A percentile compares a stretch with the other conserved stretches of the same genome.
These are phyloP conservation scores for Entomortierella chlamydospora DNA, from an alignment of 192 early-diverging fungal species.

Conservation along the genomic window DNA sequence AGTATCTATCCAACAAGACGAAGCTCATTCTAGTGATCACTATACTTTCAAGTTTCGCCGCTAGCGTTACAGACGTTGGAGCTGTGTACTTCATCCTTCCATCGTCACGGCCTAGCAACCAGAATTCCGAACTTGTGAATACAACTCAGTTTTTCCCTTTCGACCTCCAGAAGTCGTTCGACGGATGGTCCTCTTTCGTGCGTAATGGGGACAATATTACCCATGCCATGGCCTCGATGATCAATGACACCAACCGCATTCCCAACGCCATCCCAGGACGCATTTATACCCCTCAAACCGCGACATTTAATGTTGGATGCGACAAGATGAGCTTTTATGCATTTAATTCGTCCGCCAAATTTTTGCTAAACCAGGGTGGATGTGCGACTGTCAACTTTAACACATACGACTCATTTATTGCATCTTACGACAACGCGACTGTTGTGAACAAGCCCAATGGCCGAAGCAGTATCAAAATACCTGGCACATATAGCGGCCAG, in stretches of 20 bases:
- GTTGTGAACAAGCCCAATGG: neutral
- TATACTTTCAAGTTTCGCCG: neutral
- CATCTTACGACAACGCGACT: neutral
- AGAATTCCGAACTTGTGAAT: neutral
- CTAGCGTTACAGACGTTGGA: neutral
- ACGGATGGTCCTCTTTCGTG: neutral
- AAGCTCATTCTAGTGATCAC: neutral
- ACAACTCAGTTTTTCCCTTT: neutral
- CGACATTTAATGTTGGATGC: neutral
- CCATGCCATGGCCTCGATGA: neutral
- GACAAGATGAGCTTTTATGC: neutral
- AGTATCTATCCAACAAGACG: neutral
- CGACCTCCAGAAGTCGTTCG: neutral
- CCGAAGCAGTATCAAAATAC: neutral
- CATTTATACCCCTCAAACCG: neutral
- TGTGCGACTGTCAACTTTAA: neutral
- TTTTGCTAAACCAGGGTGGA: neutral
- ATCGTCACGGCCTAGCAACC: neutral
- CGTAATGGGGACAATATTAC: neutral
- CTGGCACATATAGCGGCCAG: no score
- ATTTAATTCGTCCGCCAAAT: neutral
- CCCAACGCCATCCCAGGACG: neutral
- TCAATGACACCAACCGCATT: slow-evolving; percentile 1
- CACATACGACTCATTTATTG: neutral
- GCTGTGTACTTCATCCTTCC: neutral